Evolutionary conservation across 73 alveolate genomes (phyloP).

Genomic region (Effrenium voratum): DNA sequence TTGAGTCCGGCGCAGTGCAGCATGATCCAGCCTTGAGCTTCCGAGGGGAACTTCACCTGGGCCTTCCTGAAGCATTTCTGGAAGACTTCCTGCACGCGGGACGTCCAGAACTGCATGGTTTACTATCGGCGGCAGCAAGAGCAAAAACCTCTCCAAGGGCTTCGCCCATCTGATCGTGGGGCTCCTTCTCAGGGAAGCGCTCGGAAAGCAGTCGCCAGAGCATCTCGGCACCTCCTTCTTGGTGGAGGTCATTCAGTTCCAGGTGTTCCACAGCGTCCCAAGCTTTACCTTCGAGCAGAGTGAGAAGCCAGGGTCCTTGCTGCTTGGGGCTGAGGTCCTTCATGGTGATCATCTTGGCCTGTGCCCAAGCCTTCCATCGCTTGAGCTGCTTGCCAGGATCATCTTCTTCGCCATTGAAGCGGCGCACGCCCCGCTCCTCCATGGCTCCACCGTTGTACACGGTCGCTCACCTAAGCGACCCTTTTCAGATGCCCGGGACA

Average conservation of each 20-base stretch:
- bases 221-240: background rate
- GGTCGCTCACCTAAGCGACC: background rate
- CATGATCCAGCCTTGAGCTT: conserved; percentile 12
- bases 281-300: background rate
- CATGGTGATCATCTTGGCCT: background rate
- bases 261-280: conserved; percentile 19
- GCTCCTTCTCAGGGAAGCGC: conserved; percentile 53
- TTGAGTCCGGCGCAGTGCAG: conserved; percentile 51
- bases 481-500: background rate
- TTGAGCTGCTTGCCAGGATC: background rate
- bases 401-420: background rate
- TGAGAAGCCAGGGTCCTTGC: background rate
- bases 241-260: background rate
- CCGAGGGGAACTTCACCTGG: background rate
- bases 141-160: conserved; percentile 36
- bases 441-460: background rate
- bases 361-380: background rate
- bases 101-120: conserved; percentile 11
- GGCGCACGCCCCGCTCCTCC: background rate
- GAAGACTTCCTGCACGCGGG: background rate
- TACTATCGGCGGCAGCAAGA: background rate
- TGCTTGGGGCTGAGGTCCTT: background rate
- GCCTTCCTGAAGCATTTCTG: conserved; percentile 25
- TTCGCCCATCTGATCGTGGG: conserved; percentile 35
- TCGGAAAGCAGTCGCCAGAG: background rate